Evolutionary conservation across 345 rosid genomes (phyloP), one percentile per base, ranked within the genome.

Genomic region (Alliaria petiolata): DNA sequence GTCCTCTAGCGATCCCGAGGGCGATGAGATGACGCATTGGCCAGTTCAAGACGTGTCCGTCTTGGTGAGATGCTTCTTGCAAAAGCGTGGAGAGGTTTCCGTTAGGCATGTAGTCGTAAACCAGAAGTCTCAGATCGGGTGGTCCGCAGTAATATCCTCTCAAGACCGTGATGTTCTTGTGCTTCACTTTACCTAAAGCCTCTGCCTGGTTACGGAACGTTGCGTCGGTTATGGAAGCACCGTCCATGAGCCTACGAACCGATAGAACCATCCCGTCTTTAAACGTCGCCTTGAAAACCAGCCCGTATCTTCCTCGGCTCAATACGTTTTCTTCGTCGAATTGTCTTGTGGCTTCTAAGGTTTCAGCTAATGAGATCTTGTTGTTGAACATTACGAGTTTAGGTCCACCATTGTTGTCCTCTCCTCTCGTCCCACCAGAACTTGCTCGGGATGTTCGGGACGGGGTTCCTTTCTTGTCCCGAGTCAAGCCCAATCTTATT

Each of bases 11-110:
- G 57, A 86, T 82, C 25, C 90, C 90, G 1, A 84, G 81, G 0
- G 90, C 85, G 19, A 86, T 86, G 44, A 86, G 82, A 73, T 86
- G 90, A 26, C 87, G 90, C 90, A 86, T 86, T 2, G 90, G 90
- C 90, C 90, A 86, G 13, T 86, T 86, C 39, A 86, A 77, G 7
- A 86, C 85, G 51, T 86, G 87, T 4, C 90, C 90, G 11, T 86
- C 90, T 76, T 86, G 90, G 62, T 86, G 85, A 40, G 90, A 84
- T 0, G 90, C 90, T 69, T 86, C 90, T 65, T 84, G 88, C 62
- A 86, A 83, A 13, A 86, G 86, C 3, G 88, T 86, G 8, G 84
- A 77, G 43, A 86, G 72, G 81, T 86, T 86, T 63, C 90, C 90
- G 49, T 86, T 86, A 3, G 88, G 88, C 90, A 86, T 86, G 82